A percentile compares a stretch with the other conserved stretches of the same genome.
Evolutionary conservation across 2,329 filamentous ascomycete genomes (phyloP).

Genomic region (Trichoderma semiorbis): DNA sequence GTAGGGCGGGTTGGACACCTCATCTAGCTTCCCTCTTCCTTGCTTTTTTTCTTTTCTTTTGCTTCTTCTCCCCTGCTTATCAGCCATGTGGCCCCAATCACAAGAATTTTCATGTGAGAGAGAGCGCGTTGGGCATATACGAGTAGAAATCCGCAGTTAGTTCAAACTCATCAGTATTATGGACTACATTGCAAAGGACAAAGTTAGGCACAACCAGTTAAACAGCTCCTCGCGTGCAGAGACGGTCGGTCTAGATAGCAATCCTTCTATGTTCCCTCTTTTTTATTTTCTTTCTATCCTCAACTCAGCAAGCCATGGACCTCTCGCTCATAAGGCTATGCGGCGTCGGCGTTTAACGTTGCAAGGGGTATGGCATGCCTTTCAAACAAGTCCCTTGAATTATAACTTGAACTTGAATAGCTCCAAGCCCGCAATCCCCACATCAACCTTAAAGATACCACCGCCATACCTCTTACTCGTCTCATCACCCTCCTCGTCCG

Average conservation of each 20-base stretch:
- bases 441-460: constrained; percentile 71
- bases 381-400: not conserved
- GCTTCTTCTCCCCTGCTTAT: not conserved
- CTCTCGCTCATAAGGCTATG: not conserved
- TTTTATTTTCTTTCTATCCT: not conserved
- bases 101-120: not conserved
- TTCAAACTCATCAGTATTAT: not conserved
- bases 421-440: constrained; percentile 64
- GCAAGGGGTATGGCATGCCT: not conserved
- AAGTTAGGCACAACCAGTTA: not conserved
- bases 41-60: not conserved
- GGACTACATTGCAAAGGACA: not conserved
- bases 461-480: constrained; percentile 64
- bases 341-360: not conserved
- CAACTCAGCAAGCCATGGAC: not conserved
- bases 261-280: not conserved
- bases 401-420: constrained; percentile 61
- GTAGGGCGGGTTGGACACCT: not conserved
- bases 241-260: not conserved
- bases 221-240: not conserved
- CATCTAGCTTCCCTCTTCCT: not conserved
- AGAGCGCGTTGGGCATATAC: not conserved
- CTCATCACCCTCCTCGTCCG: constrained; percentile 62
- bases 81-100: not conserved
- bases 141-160: too few relatives aligned